Evolutionary conservation across 305 asterid genomes (phyloP), one percentile per base, ranked within the genome.

Genomic region (Caryopteris hybrid): DNA sequence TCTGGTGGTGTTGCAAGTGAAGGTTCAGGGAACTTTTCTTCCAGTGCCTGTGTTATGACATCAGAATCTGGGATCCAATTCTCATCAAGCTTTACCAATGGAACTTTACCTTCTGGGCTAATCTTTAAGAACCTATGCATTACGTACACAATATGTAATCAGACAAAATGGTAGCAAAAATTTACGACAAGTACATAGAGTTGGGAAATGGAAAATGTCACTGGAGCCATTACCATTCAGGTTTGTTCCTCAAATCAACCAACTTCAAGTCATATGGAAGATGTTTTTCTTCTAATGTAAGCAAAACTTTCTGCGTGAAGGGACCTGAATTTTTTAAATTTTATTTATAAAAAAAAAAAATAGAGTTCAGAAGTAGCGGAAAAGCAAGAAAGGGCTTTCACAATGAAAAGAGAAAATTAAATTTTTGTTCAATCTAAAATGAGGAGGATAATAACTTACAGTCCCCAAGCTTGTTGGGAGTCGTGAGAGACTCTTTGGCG

Each of bases 1-100:
- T 88, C 99, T 2, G 91, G 89, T 3, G 96, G 97, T 7, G 96
- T 87, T 41, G 75, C 80, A 75, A 93, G 85, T 16, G 97, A 56
- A n/a, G 97, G 97, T 36, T 88, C 81, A 1, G 99, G 97, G 72
- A 85, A 90, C 79, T 88, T 93, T 57, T 90, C 95, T 76, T 93
- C 97, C 39, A 93, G 78, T 41, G 86, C 81, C 74, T 88, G 95
- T 0, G 95, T 82, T 38, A 93, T 93, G 68, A 90, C 91, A 80
- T 93, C 99, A 7, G 99, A 93, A 84, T 93, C 99, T 29, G 95
- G 86, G 64, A 82, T 76, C 97, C 97, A 93, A 76, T 85, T 83
- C 78, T 90, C 97, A 34, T 90, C 99, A 61, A 93, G 89, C 84
- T 88, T 90, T 42, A 93, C 39, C 61, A 87, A 18, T 10, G 99